A percentile compares a stretch with the other conserved stretches of the same genome.
phyloP scores from a whole-genome alignment of 73 alveolate species.

The Uronychia setigera region DNA sequence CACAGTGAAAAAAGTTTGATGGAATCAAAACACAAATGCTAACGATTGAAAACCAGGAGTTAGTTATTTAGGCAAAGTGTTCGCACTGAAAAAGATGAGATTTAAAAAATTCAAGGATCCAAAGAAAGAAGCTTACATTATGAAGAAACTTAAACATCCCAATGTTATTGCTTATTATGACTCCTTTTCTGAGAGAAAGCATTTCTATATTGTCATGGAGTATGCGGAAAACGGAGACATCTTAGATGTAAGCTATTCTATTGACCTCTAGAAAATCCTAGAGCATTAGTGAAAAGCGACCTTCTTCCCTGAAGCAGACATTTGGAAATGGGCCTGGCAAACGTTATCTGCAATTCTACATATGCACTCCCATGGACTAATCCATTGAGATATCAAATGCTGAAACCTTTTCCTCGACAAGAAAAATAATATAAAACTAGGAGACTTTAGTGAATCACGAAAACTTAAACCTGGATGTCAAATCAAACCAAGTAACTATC shows the following conservation, averaged over 20 bases:
- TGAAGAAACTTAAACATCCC: conserved; percentile 38
- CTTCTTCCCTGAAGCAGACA: not conserved
- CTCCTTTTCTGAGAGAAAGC: conserved; percentile 64
- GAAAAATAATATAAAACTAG: not conserved
- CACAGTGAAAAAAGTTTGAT: not conserved
- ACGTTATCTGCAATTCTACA: not conserved
- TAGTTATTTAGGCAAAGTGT: not conserved
- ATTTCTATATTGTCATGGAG: conserved; percentile 81
- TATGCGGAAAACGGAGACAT: conserved; percentile 87
- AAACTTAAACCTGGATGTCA: not conserved
- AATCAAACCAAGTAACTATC: not conserved
- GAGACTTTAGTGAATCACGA: not conserved
- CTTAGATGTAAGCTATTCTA: not conserved
- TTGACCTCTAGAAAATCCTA: not conserved
- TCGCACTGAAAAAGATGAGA: not conserved
- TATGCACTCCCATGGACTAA: not conserved
- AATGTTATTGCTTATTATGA: conserved; percentile 74
- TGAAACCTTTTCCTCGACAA: not conserved
- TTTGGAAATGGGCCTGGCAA: not conserved
- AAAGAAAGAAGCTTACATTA: not conserved
- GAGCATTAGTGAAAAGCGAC: not conserved
- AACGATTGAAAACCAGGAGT: not conserved
- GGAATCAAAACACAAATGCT: not conserved
- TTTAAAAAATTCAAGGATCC: not conserved
- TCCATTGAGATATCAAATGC: not conserved